Percentiles rank a stretch among this genome's conserved stretches.
Conservation (phyloP, 1,284 basidiomycete genomes). For the Testicularia cyperi region DNA sequence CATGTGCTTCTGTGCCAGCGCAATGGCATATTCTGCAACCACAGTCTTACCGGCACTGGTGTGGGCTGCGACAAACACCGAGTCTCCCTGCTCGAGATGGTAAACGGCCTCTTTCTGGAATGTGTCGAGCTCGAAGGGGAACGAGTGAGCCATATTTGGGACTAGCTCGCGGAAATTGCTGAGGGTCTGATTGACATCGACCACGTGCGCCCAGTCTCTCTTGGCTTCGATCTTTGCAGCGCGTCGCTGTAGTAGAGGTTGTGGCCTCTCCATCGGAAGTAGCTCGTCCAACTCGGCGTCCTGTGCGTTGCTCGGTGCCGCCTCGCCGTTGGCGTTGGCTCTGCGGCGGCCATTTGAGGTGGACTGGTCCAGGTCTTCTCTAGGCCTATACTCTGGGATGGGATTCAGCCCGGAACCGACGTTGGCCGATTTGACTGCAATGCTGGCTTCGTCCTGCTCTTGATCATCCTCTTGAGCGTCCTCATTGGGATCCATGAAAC, state of each 20-base stretch:
- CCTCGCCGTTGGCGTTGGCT: conserved; percentile 8
- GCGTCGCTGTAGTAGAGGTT: conserved; percentile 31
- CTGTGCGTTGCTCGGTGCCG: conserved; percentile 9
- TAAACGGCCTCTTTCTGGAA: conserved; percentile 99
- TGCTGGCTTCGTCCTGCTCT: conserved; percentile 51
- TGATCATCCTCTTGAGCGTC: conserved; percentile 64
- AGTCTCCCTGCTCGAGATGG: conserved; percentile 94
- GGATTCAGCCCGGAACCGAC: conserved; percentile 28
- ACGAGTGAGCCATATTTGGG: conserved; percentile 82
- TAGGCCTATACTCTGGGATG: conserved; percentile 34
- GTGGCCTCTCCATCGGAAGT: conserved; percentile 46
- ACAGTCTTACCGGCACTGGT: conserved; percentile 99
- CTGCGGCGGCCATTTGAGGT: conserved; percentile 1
- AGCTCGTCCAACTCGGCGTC: conserved; percentile 56
- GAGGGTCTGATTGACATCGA: conserved; percentile 87
- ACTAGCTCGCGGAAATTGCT: conserved; percentile 84
- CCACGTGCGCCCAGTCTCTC: conserved; percentile 96
- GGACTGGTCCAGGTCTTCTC: conserved; percentile 7
- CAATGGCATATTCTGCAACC: conserved; percentile 97
- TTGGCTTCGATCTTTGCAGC: conserved; percentile 63
- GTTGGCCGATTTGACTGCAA: conserved; percentile 12
- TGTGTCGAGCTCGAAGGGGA: conserved; percentile 78
- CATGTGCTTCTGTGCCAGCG: conserved; percentile 95
- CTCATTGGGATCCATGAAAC: conserved; percentile 45
- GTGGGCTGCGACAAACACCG: conserved; percentile 97